Conservation (phyloP, 306 rosid genomes). For the Leucaena leucocephala region DNA sequence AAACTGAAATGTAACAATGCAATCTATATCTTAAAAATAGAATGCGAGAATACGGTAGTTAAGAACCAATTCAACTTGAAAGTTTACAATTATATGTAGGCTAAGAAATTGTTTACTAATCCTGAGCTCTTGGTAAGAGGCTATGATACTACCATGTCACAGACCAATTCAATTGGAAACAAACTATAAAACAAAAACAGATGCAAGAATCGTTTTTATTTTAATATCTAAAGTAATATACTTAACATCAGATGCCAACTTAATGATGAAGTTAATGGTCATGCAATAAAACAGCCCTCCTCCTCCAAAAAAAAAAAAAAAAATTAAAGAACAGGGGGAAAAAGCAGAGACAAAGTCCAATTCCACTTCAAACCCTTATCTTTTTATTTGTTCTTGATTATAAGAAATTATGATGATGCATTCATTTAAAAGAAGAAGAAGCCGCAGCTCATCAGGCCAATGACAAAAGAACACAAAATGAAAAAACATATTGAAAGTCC, state of each 20-base stretch:
- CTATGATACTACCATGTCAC: neutral
- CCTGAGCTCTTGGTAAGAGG: neutral
- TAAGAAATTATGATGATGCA: neutral
- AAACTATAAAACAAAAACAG: neutral
- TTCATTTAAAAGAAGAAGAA: neutral
- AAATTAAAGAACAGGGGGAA: neutral
- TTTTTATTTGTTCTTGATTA: too few relatives aligned
- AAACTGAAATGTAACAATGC: slow-evolving; percentile 12
- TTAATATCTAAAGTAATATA: neutral
- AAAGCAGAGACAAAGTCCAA: neutral
- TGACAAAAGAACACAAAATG: neutral
- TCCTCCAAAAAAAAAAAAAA: neutral
- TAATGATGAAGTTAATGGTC: neutral
- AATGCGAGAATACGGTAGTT: neutral
- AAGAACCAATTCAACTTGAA: neutral
- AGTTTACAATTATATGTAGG: neutral
- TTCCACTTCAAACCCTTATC: neutral
- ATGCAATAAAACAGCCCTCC: neutral
- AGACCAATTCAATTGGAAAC: neutral
- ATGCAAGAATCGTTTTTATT: neutral
- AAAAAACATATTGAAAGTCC: neutral
- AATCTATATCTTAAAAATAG: slow-evolving; percentile 17
- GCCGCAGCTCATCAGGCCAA: neutral
- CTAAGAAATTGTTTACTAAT: neutral
- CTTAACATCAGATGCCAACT: slow-evolving; percentile 6